These are phyloP conservation scores for Candida peoriensis DNA, from an alignment of 805 yeast genomes.

Conservation along the genomic window DNA sequence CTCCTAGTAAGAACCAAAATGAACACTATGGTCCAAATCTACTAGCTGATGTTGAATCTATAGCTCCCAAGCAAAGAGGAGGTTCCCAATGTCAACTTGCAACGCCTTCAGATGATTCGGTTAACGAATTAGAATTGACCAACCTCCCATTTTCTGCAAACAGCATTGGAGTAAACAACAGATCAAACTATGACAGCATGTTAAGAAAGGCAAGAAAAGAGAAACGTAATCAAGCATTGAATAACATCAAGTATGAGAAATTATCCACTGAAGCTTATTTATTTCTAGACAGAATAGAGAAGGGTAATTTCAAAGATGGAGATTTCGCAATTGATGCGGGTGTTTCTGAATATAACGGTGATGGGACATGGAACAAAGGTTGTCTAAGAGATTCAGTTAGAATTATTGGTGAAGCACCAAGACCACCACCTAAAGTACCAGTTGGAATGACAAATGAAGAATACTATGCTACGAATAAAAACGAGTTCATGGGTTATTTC, in stretches of 20 bases:
- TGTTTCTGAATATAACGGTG: constrained; percentile 21
- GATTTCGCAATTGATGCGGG: constrained; percentile 21
- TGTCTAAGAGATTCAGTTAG: constrained; percentile 15
- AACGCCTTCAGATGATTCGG: constrained; percentile 3
- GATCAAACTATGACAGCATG: not conserved
- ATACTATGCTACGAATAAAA: constrained; percentile 15
- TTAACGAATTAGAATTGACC: constrained; percentile 6
- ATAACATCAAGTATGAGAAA: constrained; percentile 4
- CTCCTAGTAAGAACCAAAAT: not conserved
- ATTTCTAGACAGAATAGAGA: constrained; percentile 17
- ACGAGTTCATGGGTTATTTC: constrained; percentile 12
- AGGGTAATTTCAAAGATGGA: constrained; percentile 9
- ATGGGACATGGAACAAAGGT: constrained; percentile 21
- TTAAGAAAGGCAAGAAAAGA: constrained; percentile 3
- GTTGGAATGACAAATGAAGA: constrained; percentile 22
- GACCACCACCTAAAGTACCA: constrained; percentile 23
- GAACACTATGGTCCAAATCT: not conserved
- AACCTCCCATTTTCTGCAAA: constrained; percentile 21
- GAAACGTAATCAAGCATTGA: constrained; percentile 1
- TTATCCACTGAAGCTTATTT: constrained; percentile 17
- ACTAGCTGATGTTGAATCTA: not conserved
- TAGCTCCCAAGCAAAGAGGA: too few relatives aligned
- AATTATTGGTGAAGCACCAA: constrained; percentile 12
- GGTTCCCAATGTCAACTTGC: too few relatives aligned
- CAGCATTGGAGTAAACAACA: constrained; percentile 12